These are phyloP conservation scores for Malbranchea zuffiana DNA, from an alignment of 2,329 filamentous ascomycete species.

Conservation along the genomic window DNA sequence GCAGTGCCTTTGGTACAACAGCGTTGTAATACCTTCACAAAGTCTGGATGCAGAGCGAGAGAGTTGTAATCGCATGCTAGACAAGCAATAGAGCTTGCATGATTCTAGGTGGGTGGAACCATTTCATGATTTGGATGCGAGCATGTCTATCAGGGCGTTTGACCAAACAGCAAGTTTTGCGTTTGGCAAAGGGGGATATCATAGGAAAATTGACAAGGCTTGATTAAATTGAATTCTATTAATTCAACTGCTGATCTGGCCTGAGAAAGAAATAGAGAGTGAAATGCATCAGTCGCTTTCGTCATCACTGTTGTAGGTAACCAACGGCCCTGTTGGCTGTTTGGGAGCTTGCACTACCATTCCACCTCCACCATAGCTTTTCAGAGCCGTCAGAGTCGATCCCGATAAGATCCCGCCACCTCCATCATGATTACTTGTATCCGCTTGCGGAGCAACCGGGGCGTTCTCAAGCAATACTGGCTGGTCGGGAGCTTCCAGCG, in stretches of 20 bases:
- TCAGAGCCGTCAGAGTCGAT: constrained; percentile 70
- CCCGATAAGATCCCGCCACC: constrained; percentile 65
- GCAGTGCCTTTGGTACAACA: too few species aligned
- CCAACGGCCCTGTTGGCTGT: constrained; percentile 55
- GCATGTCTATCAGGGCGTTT: too few species aligned
- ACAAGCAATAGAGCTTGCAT: too few species aligned
- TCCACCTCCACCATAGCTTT: constrained; percentile 39
- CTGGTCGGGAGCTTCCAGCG: constrained; percentile 42
- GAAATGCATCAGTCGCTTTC: constrained; percentile 58
- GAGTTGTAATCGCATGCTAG: too few species aligned
- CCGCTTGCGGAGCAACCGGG: constrained; percentile 20
- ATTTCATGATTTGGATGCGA: not conserved
- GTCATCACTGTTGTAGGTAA: constrained; percentile 82
- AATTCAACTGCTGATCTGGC: too few species aligned
- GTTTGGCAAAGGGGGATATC: too few species aligned
- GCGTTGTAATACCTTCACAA: too few species aligned
- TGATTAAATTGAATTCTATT: too few species aligned
- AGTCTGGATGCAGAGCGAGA: too few species aligned
- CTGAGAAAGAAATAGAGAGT: too few species aligned
- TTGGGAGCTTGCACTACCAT: constrained; percentile 33
- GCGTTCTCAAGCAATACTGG: constrained; percentile 38
- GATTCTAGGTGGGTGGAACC: not conserved
- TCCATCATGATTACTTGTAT: constrained; percentile 19
- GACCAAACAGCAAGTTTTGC: too few species aligned
- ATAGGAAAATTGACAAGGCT: too few species aligned